A percentile compares a stretch with the other conserved stretches of the same genome.
phyloP scores from a whole-genome alignment of 139 green algal species.

The Chlamydomonas asymmetrica region DNA sequence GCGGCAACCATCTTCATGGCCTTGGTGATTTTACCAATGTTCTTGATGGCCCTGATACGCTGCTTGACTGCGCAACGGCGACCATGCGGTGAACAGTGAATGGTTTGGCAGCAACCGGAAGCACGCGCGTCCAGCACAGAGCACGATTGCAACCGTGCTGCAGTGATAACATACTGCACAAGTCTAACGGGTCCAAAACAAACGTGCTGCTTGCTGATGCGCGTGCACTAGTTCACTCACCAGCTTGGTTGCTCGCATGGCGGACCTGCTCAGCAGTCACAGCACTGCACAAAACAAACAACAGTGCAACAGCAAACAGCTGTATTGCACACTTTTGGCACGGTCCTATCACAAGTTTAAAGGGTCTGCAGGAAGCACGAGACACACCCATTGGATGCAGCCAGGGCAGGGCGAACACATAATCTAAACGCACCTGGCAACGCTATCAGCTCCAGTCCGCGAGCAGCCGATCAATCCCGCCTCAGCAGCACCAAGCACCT shows the following conservation, averaged over 20 bases:
- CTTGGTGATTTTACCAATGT: conserved; percentile 99
- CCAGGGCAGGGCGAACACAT: not conserved
- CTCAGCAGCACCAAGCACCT: no score
- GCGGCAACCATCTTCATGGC: conserved; percentile 99
- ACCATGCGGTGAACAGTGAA: not conserved
- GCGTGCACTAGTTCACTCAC: conserved; percentile 19
- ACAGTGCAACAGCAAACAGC: not conserved
- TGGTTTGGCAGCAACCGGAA: not conserved
- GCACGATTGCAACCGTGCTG: not conserved
- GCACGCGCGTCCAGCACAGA: no score
- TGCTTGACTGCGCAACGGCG: conserved; percentile 81
- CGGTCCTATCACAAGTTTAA: not conserved
- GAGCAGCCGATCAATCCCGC: no score
- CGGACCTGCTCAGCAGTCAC: conserved; percentile 39
- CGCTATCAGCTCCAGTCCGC: no score
- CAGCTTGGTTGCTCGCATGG: conserved; percentile 58
- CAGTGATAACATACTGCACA: no score
- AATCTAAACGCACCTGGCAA: no score
- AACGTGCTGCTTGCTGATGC: not conserved
- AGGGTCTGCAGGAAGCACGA: not conserved
- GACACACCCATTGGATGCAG: not conserved
- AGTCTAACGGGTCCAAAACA: not conserved
- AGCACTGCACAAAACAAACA: conserved; percentile 8
- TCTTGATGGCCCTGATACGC: conserved; percentile 95
- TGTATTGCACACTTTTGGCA: not conserved